Conservation (phyloP, 306 rosid species). For the Psophocarpus tetragonolobus region DNA sequence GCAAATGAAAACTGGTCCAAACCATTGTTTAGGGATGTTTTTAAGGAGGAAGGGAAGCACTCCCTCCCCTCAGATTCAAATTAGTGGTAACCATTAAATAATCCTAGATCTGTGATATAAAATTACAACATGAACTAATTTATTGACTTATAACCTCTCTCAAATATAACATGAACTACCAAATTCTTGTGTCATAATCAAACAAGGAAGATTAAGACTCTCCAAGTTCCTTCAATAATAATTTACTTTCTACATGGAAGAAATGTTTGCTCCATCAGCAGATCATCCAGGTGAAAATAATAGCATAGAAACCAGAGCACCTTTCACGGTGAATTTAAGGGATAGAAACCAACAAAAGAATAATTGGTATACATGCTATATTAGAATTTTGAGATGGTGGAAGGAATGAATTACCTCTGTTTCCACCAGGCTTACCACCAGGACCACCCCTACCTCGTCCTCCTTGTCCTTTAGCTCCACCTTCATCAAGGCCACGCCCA, state of each 20-base stretch:
- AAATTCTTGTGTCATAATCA: not conserved
- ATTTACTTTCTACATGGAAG: not conserved
- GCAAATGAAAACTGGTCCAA: not conserved
- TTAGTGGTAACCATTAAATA: not conserved
- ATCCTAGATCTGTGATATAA: not conserved
- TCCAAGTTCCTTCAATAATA: not conserved
- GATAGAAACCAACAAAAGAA: not conserved
- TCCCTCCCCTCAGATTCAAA: not conserved
- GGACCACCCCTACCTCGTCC: constrained; percentile 94
- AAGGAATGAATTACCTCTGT: constrained; percentile 66
- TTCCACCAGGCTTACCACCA: constrained; percentile 77
- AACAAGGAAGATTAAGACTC: constrained; percentile 1
- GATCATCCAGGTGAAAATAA: constrained; percentile 1
- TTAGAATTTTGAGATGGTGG: not conserved
- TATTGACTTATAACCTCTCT: not conserved
- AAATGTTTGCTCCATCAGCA: not conserved
- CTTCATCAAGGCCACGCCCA: constrained; percentile 92
- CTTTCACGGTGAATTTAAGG: not conserved
- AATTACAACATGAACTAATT: not conserved
- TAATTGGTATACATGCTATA: not conserved
- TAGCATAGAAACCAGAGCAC: not conserved
- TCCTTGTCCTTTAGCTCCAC: constrained; percentile 69
- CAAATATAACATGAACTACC: not conserved
- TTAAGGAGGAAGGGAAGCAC: not conserved
- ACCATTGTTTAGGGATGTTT: not conserved